These are phyloP conservation scores for Sporothrix brasiliensis DNA, from an alignment of 2,329 filamentous ascomycete species.

Conservation along the genomic window DNA sequence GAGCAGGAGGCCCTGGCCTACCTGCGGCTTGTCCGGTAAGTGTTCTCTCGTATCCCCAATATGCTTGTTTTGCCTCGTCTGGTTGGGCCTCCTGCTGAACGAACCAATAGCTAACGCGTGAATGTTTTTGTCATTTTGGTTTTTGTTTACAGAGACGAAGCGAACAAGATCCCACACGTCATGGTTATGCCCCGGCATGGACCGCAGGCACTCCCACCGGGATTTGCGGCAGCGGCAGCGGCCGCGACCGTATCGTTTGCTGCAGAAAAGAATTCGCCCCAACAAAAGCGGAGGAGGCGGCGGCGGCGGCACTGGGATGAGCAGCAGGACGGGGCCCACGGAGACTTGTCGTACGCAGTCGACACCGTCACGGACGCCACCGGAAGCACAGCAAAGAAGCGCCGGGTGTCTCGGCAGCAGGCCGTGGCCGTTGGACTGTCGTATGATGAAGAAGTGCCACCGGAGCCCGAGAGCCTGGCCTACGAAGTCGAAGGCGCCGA, in stretches of 20 bases:
- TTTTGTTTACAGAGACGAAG: conserved; percentile 64
- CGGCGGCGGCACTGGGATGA: conserved; percentile 37
- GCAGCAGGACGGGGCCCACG: conserved; percentile 29
- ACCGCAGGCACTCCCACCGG: conserved; percentile 45
- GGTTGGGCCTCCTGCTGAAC: background rate
- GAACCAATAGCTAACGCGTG: conserved; percentile 4
- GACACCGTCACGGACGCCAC: background rate
- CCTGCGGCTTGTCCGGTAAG: conserved; percentile 70
- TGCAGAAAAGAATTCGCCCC: background rate
- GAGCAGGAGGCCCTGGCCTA: conserved; percentile 70
- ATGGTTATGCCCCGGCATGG: conserved; percentile 65
- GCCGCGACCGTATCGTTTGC: conserved; percentile 15
- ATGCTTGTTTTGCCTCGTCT: conserved; percentile 49
- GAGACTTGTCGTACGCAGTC: background rate
- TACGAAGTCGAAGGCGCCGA: conserved; percentile 35
- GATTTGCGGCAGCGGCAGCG: conserved; percentile 46
- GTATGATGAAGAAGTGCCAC: conserved; percentile 41
- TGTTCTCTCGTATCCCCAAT: background rate
- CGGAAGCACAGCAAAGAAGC: conserved; percentile 25
- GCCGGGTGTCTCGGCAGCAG: conserved; percentile 21
- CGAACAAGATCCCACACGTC: conserved; percentile 71
- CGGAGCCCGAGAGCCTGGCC: conserved; percentile 5
- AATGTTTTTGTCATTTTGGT: background rate
- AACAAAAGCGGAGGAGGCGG: conserved; percentile 28
- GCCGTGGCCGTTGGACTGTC: conserved; percentile 37